phyloP scores from a whole-genome alignment of 352 stramenopile species.

The Phytophthora hybrid region DNA sequence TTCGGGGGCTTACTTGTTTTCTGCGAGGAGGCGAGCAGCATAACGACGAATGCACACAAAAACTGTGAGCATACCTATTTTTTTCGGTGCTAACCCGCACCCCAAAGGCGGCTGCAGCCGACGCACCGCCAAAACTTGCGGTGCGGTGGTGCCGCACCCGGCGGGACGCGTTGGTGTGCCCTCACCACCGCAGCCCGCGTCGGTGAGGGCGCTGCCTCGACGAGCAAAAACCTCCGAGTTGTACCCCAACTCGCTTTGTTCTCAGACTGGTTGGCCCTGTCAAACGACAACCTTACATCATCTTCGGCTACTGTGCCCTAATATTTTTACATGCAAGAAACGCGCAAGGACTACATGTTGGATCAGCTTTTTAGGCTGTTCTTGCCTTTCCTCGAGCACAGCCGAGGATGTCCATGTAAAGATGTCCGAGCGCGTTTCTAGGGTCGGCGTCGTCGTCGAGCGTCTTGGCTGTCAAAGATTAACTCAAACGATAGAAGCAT shows the following conservation, averaged over 20 bases:
- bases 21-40: conserved; percentile 10
- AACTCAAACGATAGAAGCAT: too few species aligned
- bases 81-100: conserved; percentile 8
- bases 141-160: neutral
- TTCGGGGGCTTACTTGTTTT: conserved; percentile 1
- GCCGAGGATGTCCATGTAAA: conserved; percentile 43
- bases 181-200: neutral
- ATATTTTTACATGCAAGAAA: conserved; percentile 23
- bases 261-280: neutral
- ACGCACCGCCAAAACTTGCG: conserved; percentile 18
- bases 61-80: neutral
- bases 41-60: conserved; percentile 10
- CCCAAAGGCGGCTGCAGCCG: neutral
- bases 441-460: conserved; percentile 21
- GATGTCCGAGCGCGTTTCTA: conserved; percentile 38
- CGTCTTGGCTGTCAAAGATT: neutral
- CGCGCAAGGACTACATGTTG: conserved; percentile 8
- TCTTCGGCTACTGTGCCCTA: conserved; percentile 12
- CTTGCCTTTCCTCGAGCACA: conserved; percentile 33
- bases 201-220: conserved; percentile 1
- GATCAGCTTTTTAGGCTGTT: conserved; percentile 20
- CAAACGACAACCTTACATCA: neutral
- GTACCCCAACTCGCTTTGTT: neutral
- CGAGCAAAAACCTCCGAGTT: conserved; percentile 1
- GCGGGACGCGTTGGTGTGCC: neutral